Evolutionary conservation across 495 filamentous ascomycete species (phyloP), one percentile per base, ranked within the genome.

Genomic region (Hypoxylon cercidicola): DNA sequence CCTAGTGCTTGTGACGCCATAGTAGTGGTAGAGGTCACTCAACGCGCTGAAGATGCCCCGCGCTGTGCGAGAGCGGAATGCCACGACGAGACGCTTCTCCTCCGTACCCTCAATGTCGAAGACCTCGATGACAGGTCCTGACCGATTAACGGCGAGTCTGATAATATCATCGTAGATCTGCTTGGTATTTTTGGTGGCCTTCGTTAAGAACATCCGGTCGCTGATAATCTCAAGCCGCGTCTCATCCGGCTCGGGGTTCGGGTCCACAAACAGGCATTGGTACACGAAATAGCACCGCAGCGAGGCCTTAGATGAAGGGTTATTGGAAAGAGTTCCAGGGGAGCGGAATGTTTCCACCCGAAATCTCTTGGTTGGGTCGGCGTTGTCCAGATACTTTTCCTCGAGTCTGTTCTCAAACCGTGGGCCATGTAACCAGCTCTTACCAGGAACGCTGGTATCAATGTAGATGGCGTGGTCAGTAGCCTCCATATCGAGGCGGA

Each of bases 201-300:
- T 99, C 67, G 93, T 90, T 64, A 97, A 77, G 81, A 98, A 99
- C 58, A 91, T 88, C 77, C 92, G 93, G 73, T 98, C 96, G 47
- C 92, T 93, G 72, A 98, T 91, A 62, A 96, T 84, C 52, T 97
- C 90, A 62, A 99, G 86, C 65, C 92, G 87, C 12, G 92, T 97
- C 84, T 97, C 96, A 45, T 88, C 84, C 2, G 87, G 86, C 15
- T 70, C 81, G 25, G 92, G 88, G 64, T 92, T 89, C 10, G 85
- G 76, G 51, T 88, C 85, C 64, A 87, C 89, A 72, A 97, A 99
- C 68, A 89, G 84, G 74, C 93, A 97, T 77, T 97, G 90, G 77
- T 99, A 99, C 54, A 98, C 93, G 72, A 99, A 99, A 80, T 99
- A 99, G 79, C 95, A 99, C 55, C 95, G 90, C 40, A 99, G 82